Base-by-base conservation (phyloP, 768 basidiomycete species). In the Dioszegia aurantiaca region DNA sequence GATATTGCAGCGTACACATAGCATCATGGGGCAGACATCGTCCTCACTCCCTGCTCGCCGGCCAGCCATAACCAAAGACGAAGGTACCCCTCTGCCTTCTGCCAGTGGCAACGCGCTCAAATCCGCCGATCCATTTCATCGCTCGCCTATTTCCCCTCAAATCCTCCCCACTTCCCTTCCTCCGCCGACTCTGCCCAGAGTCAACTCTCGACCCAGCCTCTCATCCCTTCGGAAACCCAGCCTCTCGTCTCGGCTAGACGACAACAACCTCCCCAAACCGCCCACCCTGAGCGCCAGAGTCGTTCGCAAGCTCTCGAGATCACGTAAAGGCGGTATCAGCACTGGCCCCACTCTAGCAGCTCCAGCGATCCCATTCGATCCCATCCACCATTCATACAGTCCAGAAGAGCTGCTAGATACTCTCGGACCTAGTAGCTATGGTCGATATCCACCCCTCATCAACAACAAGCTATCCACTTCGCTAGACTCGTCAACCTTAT, bases 291-390 rank as follows among this genome's bases (percentile, higher is more conserved):
- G 36, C 24, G n/a, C 36, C 17, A 28, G 37, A 17, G 37, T 53
- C 23, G 51, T 27, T 28, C 51, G 51, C 19, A 53, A 53, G 39
- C 10, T 53, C 12, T 53, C 51, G 10, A 53, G 36, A 24, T 40
- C 37, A 16, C 36, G 36, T 36, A 37, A 40, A 40, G 30, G 33
- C n/a, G 33, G 33, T 33, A 14, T 6, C 6, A 14, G 33, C 33
- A 14, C 33, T 33, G 33, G 33, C 33, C 33, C 33, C 14, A n/a
- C n/a, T n/a, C n/a, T n/a, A n/a, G n/a, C n/a, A 26, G 14, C 27
- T 47, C 26, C 46, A 47, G 26, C 16, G 9, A 11, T 30, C 40
- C 14, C 21, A 8, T 42, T 8, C 19, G 9, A 16, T n/a, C 6
- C 21, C 17, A 5, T 42, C 40, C 40, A 5, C 17, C 40, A 16